Base-by-base conservation (phyloP, 345 rosid species). In the Citrus mangshanensis region DNA sequence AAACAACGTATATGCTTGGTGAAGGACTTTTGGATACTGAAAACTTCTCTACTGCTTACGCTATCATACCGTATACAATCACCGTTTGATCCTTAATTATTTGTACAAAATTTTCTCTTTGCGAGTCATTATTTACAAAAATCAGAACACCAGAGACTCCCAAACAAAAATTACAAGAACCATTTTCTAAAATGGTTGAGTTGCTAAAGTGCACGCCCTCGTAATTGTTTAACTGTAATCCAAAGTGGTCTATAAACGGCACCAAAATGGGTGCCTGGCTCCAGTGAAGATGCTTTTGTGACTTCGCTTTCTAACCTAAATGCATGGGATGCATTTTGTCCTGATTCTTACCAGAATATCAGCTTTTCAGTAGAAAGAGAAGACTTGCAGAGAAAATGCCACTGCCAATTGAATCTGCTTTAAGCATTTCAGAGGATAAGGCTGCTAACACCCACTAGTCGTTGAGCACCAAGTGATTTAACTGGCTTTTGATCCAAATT, bases 381-480 rank as follows among this genome's bases (percentile, higher is more conserved):
- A 25, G 8, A 68, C 66, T 74, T 75, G 78, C 71, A 56, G 10
- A 21, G 56, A 58, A 34, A 76, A 64, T 38, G 78, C 21, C 62
- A 4, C 55, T 54, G 19, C 64, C 72, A 9, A 67, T 13, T 55
- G 65, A 72, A 55, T 19, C 27, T 21, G 40, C 30, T 35, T 58
- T 12, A 73, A 37, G 6, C 37, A n/a, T 55, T 35, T 25, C 16
- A 16, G 37, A 56, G 51, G 56, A 66, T 34, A 24, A 65, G 65
- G 54, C 24, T 65, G 79, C 22, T 8, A 16, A 49, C 24, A 34
- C 16, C 21, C 49, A 32, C 37, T n/a, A 32, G 62, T 2, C 51
- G 62, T 22, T 30, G 61, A 65, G 34, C 42, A 28, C 77, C 77
- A 46, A 30, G 51, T 5, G 27, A 13, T 76, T 34, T 51, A 10